A percentile compares a stretch with the other conserved stretches of the same genome.
Conservation (phyloP, 352 stramenopile species). For the Bremia lactucae region DNA sequence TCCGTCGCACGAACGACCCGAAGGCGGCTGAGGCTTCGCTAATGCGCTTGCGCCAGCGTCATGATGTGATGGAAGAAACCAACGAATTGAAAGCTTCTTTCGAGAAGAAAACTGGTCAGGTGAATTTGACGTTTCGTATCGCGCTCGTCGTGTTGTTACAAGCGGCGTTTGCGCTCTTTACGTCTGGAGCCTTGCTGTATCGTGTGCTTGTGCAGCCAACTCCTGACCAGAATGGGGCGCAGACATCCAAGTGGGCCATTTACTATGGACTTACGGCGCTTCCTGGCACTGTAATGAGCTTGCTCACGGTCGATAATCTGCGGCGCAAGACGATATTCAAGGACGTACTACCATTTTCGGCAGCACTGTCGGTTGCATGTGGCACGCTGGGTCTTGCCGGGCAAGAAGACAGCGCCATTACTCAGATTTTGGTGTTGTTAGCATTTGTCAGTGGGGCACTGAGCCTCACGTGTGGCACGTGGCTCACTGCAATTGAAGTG, state of each 20-base stretch:
- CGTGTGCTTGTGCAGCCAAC: slow-evolving; percentile 50
- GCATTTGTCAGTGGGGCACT: slow-evolving; percentile 55
- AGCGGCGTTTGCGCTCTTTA: slow-evolving; percentile 54
- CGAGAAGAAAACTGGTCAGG: slow-evolving; percentile 40
- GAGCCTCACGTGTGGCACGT: slow-evolving; percentile 67
- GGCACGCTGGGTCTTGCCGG: slow-evolving; percentile 43
- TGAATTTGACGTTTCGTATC: slow-evolving; percentile 71
- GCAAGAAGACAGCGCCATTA: slow-evolving; percentile 32
- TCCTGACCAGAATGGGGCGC: slow-evolving; percentile 24
- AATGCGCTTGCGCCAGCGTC: slow-evolving; percentile 62
- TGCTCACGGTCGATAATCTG: slow-evolving; percentile 75
- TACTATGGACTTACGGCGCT: slow-evolving; percentile 76
- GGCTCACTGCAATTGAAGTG: slow-evolving; percentile 75
- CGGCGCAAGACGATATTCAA: slow-evolving; percentile 86
- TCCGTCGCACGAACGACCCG: slow-evolving; percentile 43
- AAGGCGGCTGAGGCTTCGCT: slow-evolving; percentile 60
- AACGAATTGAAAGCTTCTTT: slow-evolving; percentile 56
- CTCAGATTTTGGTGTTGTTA: slow-evolving; percentile 65
- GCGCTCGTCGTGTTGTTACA: slow-evolving; percentile 51
- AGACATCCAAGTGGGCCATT: slow-evolving; percentile 70
- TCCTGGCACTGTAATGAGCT: slow-evolving; percentile 45
- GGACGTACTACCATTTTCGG: slow-evolving; percentile 67
- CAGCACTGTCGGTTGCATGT: slow-evolving; percentile 42
- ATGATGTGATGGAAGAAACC: slow-evolving; percentile 74
- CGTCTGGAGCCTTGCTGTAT: slow-evolving; percentile 53